phyloP scores from a whole-genome alignment of 1,284 basidiomycete genomes.

The Malassezia furfur region DNA sequence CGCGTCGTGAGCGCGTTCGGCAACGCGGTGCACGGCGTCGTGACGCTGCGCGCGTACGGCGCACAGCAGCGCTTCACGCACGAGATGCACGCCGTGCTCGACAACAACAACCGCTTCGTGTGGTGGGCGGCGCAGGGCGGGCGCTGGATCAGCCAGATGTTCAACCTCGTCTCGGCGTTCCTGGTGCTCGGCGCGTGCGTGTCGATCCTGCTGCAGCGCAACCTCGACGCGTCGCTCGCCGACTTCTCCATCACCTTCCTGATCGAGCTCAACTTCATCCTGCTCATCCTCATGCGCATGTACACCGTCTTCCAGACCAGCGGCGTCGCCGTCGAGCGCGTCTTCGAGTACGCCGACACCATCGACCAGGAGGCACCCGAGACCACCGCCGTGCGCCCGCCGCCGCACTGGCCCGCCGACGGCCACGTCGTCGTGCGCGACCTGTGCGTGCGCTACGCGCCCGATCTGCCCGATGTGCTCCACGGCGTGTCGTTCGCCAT shows the following conservation, averaged over 20 bases:
- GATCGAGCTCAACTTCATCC: constrained; percentile 49
- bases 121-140: constrained; percentile 22
- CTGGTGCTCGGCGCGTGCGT: constrained; percentile 51
- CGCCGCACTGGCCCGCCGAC: constrained; percentile 52
- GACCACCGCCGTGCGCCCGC: constrained; percentile 47
- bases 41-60: constrained; percentile 53
- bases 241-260: constrained; percentile 49
- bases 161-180: constrained; percentile 51
- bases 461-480: constrained; percentile 52
- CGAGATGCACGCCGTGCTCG: constrained; percentile 50
- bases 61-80: constrained; percentile 51
- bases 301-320: constrained; percentile 22
- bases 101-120: constrained; percentile 48
- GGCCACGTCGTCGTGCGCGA: constrained; percentile 51
- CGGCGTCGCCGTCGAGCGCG: constrained; percentile 49
- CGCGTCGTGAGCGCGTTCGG: constrained; percentile 48
- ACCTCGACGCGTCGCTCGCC: constrained; percentile 48
- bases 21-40: constrained; percentile 50
- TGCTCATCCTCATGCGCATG: constrained; percentile 20
- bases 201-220: constrained; percentile 48
- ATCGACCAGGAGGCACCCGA: constrained; percentile 50
- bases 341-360: constrained; percentile 49
- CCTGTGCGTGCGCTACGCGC: constrained; percentile 52
- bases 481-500: constrained; percentile 52
- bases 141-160: constrained; percentile 29